phyloP scores from a whole-genome alignment of 2,329 filamentous ascomycete species.

The Fusarium albidum region DNA sequence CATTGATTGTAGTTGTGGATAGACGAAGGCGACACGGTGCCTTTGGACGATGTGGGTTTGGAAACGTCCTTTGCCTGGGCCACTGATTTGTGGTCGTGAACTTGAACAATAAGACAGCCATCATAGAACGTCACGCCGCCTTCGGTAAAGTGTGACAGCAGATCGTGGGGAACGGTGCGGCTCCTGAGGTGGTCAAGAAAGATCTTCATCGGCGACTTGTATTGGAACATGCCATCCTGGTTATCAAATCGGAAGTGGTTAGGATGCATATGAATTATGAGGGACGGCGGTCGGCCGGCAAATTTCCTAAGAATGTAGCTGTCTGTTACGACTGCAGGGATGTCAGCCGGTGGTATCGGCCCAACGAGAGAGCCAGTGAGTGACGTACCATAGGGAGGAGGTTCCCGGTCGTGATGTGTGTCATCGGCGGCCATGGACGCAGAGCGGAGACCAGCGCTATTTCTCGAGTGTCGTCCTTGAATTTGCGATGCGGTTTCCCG shows the following conservation, averaged over 20 bases:
- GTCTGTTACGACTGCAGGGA: constrained; percentile 70
- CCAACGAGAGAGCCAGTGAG: not conserved
- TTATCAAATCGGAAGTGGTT: constrained; percentile 92
- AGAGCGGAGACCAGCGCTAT: constrained; percentile 59
- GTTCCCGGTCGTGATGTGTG: constrained; percentile 49
- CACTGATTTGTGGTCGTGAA: constrained; percentile 84
- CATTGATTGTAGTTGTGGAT: constrained; percentile 93
- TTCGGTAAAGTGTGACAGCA: constrained; percentile 79
- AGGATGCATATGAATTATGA: constrained; percentile 85
- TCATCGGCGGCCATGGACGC: constrained; percentile 57
- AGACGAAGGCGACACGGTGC: constrained; percentile 75
- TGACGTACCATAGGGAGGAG: constrained; percentile 60
- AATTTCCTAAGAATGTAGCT: constrained; percentile 86
- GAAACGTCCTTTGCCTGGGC: constrained; percentile 67
- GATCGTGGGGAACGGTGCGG: constrained; percentile 86
- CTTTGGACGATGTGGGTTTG: constrained; percentile 60
- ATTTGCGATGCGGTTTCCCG: constrained; percentile 61
- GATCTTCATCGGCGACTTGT: constrained; percentile 89
- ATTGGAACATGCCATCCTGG: constrained; percentile 90
- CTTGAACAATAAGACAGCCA: constrained; percentile 90
- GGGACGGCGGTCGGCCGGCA: constrained; percentile 76
- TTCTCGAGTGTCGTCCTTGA: constrained; percentile 57
- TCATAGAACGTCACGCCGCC: constrained; percentile 86
- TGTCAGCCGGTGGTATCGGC: constrained; percentile 32
- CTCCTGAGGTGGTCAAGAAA: constrained; percentile 79